Evolutionary conservation across 164 flowering plant species (phyloP), one percentile per base, ranked within the genome.

Genomic region (Litsea cubeba): DNA sequence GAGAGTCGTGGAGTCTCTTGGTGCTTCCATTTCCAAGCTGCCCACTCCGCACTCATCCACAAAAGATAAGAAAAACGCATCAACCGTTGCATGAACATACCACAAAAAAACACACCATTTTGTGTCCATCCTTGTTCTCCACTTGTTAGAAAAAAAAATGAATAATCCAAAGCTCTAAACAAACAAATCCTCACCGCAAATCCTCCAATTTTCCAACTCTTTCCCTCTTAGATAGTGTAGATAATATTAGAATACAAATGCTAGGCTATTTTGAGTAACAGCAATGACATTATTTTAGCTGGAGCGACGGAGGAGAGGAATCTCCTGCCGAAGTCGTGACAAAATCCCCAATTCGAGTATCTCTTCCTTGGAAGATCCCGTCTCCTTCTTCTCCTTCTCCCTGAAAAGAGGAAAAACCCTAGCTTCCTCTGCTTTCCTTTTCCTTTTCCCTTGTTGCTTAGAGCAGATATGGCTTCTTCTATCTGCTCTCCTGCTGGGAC

Each of bases 261-360:
- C 0, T 7, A 8, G 10, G 10, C 46, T 40, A 40, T 40, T 40
- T 40, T 40, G 46, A 40, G 46, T 12, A 54, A 57, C 22, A 54
- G n/a, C 12, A 20, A 40, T 7, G 35, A 12, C 23, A 18, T 30
- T 30, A 30, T 30, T 30, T 30, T 17, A 51, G 25, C 11, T 28
- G 7, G 23, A 63, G 40, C 35, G 25, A 28, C 14, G 26, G 20
- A 17, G 22, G 18, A 58, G 32, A 20, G 71, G 57, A 68, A 28
- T 68, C 65, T 25, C 51, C 23, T 20, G 24, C 30, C 49, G 20
- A 67, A 18, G 35, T 72, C 64, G 50, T 69, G 80, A 80, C 78
- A 77, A 81, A 80, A 72, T 70, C 73, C 74, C 65, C 25, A 20
- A 17, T 8, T 23, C 6, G 2, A 65, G 80, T 76, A 75, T 77